Conservation (phyloP, 495 filamentous ascomycete genomes). For the Tetracladium marchalianum region DNA sequence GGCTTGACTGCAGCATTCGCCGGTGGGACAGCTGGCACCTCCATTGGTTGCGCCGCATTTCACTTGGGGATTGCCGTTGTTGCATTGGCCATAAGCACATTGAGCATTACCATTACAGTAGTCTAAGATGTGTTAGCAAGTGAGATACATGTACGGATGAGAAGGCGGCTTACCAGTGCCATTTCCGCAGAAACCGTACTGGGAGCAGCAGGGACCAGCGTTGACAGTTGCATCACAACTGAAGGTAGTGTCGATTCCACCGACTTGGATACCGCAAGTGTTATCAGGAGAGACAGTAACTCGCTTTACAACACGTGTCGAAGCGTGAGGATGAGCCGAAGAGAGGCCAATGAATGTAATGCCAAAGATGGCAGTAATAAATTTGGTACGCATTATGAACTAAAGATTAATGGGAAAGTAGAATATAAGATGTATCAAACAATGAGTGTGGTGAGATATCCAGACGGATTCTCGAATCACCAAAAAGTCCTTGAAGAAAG, state of each 20-base stretch:
- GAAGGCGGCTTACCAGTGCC: slow-evolving; percentile 3
- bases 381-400: neutral
- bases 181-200: slow-evolving; percentile 15
- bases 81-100: slow-evolving; percentile 28
- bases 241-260: slow-evolving; percentile 4
- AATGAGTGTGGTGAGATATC: neutral
- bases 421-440: neutral
- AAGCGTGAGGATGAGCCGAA: slow-evolving; percentile 2
- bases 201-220: slow-evolving; percentile 9
- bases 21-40: neutral
- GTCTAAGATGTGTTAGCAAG: slow-evolving; percentile 3
- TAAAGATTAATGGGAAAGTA: neutral
- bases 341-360: slow-evolving; percentile 3
- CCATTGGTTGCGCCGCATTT: slow-evolving; percentile 9
- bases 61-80: neutral
- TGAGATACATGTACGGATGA: neutral
- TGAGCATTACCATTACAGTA: slow-evolving; percentile 46
- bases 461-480: neutral
- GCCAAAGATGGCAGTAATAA: neutral
- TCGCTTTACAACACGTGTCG: slow-evolving; percentile 4
- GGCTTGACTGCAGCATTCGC: slow-evolving; percentile 11
- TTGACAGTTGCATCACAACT: slow-evolving; percentile 11
- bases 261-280: slow-evolving; percentile 6
- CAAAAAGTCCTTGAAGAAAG: neutral
- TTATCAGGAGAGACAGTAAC: slow-evolving; percentile 8